Evolutionary conservation across 148 eudicot species (phyloP).

Genomic region (Rhododendron ovatum): DNA sequence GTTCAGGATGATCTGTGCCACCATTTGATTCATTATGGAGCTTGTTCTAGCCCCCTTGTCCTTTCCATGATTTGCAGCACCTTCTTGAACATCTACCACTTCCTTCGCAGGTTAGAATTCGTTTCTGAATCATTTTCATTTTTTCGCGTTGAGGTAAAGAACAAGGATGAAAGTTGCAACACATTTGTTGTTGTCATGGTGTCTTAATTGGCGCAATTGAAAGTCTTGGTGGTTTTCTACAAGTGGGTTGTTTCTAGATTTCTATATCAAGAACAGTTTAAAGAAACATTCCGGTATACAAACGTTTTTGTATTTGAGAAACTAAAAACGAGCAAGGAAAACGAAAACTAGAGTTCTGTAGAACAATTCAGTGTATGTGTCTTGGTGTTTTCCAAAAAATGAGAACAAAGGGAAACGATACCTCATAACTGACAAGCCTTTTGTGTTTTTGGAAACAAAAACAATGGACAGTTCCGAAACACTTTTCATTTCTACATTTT

Average conservation of each 20-base stretch:
- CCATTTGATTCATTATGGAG: constrained; percentile 80
- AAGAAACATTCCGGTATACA: no score
- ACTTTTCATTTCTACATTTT: background rate
- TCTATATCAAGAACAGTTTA: background rate
- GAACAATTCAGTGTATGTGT: background rate
- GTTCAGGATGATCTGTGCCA: constrained; percentile 82
- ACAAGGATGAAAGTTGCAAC: background rate
- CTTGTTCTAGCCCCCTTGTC: constrained; percentile 58
- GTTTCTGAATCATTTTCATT: background rate
- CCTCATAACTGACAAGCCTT: background rate
- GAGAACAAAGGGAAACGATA: background rate
- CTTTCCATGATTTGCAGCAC: constrained; percentile 94
- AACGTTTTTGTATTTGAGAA: no score
- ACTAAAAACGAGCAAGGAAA: background rate
- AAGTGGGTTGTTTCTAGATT: background rate
- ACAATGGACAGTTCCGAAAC: background rate
- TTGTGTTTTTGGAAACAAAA: background rate
- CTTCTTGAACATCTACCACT: constrained; percentile 65
- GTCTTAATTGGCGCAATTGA: background rate
- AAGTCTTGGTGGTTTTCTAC: background rate
- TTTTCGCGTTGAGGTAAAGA: background rate
- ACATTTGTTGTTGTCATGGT: background rate
- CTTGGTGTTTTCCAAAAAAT: background rate
- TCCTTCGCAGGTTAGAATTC: constrained; percentile 60
- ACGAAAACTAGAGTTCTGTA: background rate